Conservation (phyloP, 768 basidiomycete species). For the Collybia nuda region DNA sequence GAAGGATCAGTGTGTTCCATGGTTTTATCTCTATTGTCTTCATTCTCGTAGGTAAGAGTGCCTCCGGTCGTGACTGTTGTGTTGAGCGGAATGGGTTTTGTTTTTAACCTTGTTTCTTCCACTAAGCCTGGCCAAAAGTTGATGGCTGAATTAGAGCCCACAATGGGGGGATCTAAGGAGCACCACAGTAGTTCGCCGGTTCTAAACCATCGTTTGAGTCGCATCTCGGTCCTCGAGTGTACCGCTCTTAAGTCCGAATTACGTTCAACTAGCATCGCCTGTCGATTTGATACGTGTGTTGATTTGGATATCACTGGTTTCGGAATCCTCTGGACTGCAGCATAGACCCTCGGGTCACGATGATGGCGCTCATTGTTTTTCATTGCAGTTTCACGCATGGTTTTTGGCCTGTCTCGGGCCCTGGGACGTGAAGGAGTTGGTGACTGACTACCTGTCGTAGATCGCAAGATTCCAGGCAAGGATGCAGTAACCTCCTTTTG, state of each 20-base stretch:
- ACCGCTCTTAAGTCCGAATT: slow-evolving; percentile 64
- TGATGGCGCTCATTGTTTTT: slow-evolving; percentile 16
- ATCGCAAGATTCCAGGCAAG: slow-evolving; percentile 40
- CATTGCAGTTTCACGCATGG: slow-evolving; percentile 18
- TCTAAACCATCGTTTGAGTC: slow-evolving; percentile 61
- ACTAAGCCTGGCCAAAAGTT: slow-evolving; percentile 75
- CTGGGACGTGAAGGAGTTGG: slow-evolving; percentile 23
- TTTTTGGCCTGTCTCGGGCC: slow-evolving; percentile 17
- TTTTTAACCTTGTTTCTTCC: slow-evolving; percentile 52
- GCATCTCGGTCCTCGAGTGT: slow-evolving; percentile 40
- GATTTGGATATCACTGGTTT: slow-evolving; percentile 28
- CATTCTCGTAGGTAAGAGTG: slow-evolving; percentile 5
- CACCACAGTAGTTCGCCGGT: slow-evolving; percentile 76
- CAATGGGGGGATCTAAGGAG: slow-evolving; percentile 50
- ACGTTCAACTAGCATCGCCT: slow-evolving; percentile 59
- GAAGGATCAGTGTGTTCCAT: slow-evolving; percentile 17
- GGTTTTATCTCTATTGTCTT: slow-evolving; percentile 19
- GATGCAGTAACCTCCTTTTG: slow-evolving; percentile 70
- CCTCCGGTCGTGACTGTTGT: background rate
- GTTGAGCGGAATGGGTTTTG: slow-evolving; percentile 33
- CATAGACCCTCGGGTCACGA: slow-evolving; percentile 34
- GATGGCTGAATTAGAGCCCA: slow-evolving; percentile 46
- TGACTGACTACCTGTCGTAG: slow-evolving; percentile 17
- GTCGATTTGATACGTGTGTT: slow-evolving; percentile 32
- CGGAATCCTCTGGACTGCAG: slow-evolving; percentile 38